Conservation (phyloP, 106 monocot species). For the Iris macrosiphon region DNA sequence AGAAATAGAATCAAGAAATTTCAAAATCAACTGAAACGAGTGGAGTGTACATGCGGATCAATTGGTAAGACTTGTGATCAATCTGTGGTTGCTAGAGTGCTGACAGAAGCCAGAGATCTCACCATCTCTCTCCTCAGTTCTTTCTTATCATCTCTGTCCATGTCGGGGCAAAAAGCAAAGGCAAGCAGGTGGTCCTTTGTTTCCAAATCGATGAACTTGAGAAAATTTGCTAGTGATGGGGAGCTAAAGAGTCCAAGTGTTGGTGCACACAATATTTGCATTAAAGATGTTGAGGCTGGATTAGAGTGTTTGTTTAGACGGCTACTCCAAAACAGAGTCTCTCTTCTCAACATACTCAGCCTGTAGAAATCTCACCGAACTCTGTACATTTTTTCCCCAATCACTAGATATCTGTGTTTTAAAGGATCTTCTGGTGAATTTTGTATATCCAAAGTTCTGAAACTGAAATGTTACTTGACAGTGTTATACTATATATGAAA, state of each 20-base stretch:
- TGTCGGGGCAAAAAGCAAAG: background rate
- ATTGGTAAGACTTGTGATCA: background rate
- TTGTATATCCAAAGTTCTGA: too few relatives aligned
- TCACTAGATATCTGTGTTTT: too few relatives aligned
- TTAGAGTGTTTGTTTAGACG: conserved; percentile 5
- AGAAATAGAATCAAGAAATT: conserved; percentile 3
- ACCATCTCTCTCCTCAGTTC: background rate
- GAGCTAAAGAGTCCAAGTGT: background rate
- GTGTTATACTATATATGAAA: too few relatives aligned
- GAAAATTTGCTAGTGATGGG: background rate
- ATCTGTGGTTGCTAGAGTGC: background rate
- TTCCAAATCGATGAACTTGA: background rate
- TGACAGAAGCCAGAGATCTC: background rate
- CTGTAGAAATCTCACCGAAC: background rate
- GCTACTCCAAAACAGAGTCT: conserved; percentile 13
- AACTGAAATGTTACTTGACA: too few relatives aligned
- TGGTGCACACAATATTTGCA: background rate
- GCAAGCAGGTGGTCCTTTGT: background rate
- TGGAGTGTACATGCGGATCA: background rate
- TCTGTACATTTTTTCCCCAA: too few relatives aligned
- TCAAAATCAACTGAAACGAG: background rate
- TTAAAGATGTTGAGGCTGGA: conserved; percentile 6
- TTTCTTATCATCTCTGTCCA: background rate
- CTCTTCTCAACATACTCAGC: conserved; percentile 13
- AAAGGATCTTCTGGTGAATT: too few relatives aligned